Evolutionary conservation across 2,329 filamentous ascomycete species (phyloP).

Genomic region (Sclerotiophoma versabilis): DNA sequence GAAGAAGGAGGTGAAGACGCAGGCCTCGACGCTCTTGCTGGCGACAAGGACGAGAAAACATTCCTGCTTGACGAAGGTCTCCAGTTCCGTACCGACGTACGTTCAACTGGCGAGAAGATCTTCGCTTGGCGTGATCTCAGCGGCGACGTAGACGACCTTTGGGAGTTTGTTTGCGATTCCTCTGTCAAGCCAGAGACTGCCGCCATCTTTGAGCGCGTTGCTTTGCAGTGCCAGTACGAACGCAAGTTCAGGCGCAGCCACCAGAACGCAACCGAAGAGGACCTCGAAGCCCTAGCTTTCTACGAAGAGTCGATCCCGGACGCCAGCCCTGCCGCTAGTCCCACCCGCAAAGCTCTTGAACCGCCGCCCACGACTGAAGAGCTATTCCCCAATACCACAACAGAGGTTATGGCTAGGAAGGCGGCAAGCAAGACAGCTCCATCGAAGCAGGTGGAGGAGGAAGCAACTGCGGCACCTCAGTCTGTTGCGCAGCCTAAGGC

Average conservation of each 20-base stretch:
- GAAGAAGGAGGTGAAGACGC: slow-evolving; percentile 89
- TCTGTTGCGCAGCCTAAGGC: slow-evolving; percentile 69
- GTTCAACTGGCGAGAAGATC: slow-evolving; percentile 81
- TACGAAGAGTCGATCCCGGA: slow-evolving; percentile 67
- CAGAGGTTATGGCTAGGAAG: slow-evolving; percentile 54
- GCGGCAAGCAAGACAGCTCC: slow-evolving; percentile 42
- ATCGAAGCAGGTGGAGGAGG: slow-evolving; percentile 44
- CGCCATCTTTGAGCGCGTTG: slow-evolving; percentile 79
- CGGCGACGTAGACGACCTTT: slow-evolving; percentile 92
- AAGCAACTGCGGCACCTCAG: slow-evolving; percentile 66
- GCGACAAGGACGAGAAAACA: slow-evolving; percentile 94
- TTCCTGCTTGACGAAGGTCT: slow-evolving; percentile 94
- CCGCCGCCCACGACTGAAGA: slow-evolving; percentile 41
- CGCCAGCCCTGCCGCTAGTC: slow-evolving; percentile 64
- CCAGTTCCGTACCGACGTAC: slow-evolving; percentile 83
- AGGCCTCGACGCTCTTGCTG: slow-evolving; percentile 73
- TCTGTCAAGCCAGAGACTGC: slow-evolving; percentile 74
- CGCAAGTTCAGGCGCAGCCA: slow-evolving; percentile 85
- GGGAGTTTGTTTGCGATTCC: slow-evolving; percentile 93
- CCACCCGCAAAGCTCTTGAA: slow-evolving; percentile 49
- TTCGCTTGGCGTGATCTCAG: slow-evolving; percentile 95
- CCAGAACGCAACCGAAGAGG: slow-evolving; percentile 79
- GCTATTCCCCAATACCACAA: slow-evolving; percentile 46
- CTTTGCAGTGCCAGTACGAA: slow-evolving; percentile 96
- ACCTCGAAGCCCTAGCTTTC: slow-evolving; percentile 85